Percentiles rank a stretch among this genome's conserved stretches.
Evolutionary conservation across 257 asterid genomes (phyloP).

Genomic region (Vinca minor): DNA sequence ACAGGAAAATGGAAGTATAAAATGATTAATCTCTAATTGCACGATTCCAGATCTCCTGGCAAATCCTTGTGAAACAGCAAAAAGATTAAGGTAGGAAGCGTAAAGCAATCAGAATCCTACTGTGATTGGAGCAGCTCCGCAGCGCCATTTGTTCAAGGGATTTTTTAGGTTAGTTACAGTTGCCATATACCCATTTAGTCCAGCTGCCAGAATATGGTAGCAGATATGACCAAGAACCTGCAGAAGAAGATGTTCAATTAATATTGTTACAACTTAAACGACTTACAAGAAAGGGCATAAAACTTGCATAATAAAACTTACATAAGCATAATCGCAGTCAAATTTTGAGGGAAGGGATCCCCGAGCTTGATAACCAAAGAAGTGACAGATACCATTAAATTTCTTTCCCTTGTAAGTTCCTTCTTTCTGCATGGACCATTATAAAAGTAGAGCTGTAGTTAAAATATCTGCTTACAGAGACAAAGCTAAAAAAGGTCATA

Average conservation of each 20-base stretch:
- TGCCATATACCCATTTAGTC: constrained; percentile 91
- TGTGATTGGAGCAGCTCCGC: constrained; percentile 96
- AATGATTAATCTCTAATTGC: background rate
- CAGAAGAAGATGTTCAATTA: constrained; percentile 5
- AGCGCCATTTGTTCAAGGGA: constrained; percentile 86
- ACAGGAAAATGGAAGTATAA: background rate
- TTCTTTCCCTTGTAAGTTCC: constrained; percentile 84
- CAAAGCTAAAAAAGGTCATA: background rate
- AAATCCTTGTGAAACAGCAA: background rate
- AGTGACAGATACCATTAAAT: constrained; percentile 91
- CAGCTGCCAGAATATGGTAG: constrained; percentile 82
- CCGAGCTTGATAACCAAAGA: constrained; percentile 98
- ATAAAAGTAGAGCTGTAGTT: constrained; percentile 3
- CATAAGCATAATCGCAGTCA: constrained; percentile 94
- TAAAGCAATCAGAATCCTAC: constrained; percentile 31
- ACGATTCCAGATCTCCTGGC: background rate
- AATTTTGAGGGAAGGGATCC: constrained; percentile 95
- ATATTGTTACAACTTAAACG: background rate
- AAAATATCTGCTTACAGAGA: background rate
- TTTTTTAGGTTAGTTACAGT: constrained; percentile 78
- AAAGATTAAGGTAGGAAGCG: background rate
- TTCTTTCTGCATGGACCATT: constrained; percentile 65
- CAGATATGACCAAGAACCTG: constrained; percentile 91
- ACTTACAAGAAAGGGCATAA: background rate
- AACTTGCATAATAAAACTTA: constrained; percentile 25